These are phyloP conservation scores for Chlamydomonas applanata DNA, from an alignment of 139 green algal genomes.

Conservation along the genomic window DNA sequence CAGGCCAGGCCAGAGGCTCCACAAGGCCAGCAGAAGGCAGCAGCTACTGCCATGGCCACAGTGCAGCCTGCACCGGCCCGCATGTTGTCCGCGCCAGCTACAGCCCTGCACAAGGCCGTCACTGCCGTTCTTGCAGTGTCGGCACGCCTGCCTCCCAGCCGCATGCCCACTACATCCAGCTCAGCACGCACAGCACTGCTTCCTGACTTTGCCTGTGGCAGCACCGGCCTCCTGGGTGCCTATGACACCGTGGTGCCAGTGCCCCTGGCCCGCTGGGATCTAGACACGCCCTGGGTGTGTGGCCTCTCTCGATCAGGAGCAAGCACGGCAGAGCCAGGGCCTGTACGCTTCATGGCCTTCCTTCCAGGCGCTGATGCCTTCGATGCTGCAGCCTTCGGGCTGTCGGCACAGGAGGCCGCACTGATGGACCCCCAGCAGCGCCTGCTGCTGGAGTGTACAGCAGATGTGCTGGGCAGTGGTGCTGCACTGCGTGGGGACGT, in stretches of 20 bases:
- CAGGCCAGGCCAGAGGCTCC: no score
- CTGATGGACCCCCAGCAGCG: conserved; percentile 85
- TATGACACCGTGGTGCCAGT: no score
- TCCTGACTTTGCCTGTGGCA: no score
- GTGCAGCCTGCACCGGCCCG: no score
- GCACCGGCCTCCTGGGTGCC: no score
- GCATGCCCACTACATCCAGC: no score
- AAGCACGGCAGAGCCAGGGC: conserved; percentile 1
- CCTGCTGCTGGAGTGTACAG: conserved; percentile 59
- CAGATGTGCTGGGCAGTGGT: conserved; percentile 24
- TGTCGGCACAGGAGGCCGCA: conserved; percentile 64
- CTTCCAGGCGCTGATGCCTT: conserved; percentile 58
- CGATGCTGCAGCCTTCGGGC: conserved; percentile 63
- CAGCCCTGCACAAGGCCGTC: no score
- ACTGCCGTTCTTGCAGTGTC: no score
- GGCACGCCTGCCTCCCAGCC: no score
- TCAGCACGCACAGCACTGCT: no score
- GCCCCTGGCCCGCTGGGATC: conserved; percentile 34
- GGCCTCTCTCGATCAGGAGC: conserved; percentile 1
- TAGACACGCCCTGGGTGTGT: conserved; percentile 18
- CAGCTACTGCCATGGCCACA: no score
- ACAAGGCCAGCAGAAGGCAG: background rate
- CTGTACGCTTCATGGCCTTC: conserved; percentile 56
- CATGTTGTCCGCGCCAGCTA: no score
- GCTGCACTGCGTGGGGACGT: background rate